Base-by-base conservation (phyloP, 192 early-diverging fungal species). In the Paraglomus brasilianum region DNA sequence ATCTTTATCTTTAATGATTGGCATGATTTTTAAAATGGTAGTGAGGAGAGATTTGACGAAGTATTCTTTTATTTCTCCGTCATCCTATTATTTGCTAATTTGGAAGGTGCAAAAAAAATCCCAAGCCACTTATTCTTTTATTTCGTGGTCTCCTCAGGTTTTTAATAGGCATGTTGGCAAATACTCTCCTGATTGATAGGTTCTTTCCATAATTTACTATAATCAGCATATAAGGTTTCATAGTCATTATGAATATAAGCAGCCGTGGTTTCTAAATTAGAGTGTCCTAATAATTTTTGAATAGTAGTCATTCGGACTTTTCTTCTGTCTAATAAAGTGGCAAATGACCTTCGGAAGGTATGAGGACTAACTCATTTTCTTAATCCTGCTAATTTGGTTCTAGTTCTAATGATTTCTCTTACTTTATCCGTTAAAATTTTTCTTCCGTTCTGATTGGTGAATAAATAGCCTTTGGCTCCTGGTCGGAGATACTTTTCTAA, bases 231-330 rank as follows among this genome's bases (percentile, higher is more conserved):
- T 44, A 61, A 5, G n/a, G 13, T 44, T 19, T 1, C 58, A 39
- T 14, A 61, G 45, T 61, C 58, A 44, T 61, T 42, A 39, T 61
- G 58, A 42, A 61, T 61, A 61, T 61, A 61, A 5, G n/a, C 19
- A 8, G 41, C 58, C 1, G 58, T 61, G 30, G 58, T 61, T 15
- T 40, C 15, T 2, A 61, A 7, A 10, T 43, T 61, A 5, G 5
- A 5, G 30, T 61, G 58, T 1, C 58, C 58, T 5, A 61, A 11
- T 61, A 61, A 61, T 43, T 44, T 15, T 14, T 61, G 58, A n/a
- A 61, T 61, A 61, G 58, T 61, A 9, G 30, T 4, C 45, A 61
- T 44, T 61, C 45, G 30, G 42, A 43, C 42, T 40, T 14, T 14
- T 15, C 45, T 61, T 8, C 42, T 15, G n/a, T 61, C 15, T 5